Evolutionary conservation across 768 basidiomycete species (phyloP).

Genomic region (Nidularia pulvinata): DNA sequence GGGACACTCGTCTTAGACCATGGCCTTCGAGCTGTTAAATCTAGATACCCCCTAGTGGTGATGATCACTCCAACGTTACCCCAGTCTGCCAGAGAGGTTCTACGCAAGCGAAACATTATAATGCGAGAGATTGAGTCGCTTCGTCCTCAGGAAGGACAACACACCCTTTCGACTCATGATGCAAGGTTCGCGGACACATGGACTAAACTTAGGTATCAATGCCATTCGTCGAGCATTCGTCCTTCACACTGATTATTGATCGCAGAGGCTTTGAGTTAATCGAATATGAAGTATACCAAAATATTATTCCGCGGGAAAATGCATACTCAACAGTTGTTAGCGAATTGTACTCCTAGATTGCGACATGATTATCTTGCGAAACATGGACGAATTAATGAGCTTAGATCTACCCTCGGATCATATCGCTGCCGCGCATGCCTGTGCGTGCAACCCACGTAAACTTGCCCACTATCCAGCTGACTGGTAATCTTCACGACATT

Average conservation of each 20-base stretch:
- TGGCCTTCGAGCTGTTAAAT: conserved; percentile 49
- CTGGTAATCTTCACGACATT: conserved; percentile 54
- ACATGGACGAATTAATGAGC: conserved; percentile 79
- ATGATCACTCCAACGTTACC: conserved; percentile 69
- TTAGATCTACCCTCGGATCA: conserved; percentile 61
- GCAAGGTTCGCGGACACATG: conserved; percentile 68
- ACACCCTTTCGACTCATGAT: conserved; percentile 40
- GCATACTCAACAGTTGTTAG: conserved; percentile 27
- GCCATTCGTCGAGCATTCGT: too few species aligned
- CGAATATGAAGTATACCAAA: conserved; percentile 70
- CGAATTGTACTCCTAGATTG: conserved; percentile 82
- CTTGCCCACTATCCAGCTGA: conserved; percentile 85
- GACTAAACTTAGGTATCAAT: conserved; percentile 62
- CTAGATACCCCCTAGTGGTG: conserved; percentile 76
- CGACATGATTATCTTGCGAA: conserved; percentile 83
- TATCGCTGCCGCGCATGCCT: conserved; percentile 90
- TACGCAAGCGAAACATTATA: conserved; percentile 52
- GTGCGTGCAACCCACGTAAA: conserved; percentile 91
- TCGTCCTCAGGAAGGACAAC: conserved; percentile 41
- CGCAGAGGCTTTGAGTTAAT: conserved; percentile 59
- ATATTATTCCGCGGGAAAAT: background rate
- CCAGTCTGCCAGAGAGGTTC: conserved; percentile 43
- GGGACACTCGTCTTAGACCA: conserved; percentile 63
- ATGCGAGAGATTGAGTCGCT: conserved; percentile 63
- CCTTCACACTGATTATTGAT: too few species aligned